These are phyloP conservation scores for Panaeolus papilionaceus DNA, from an alignment of 768 basidiomycete species.

Conservation along the genomic window DNA sequence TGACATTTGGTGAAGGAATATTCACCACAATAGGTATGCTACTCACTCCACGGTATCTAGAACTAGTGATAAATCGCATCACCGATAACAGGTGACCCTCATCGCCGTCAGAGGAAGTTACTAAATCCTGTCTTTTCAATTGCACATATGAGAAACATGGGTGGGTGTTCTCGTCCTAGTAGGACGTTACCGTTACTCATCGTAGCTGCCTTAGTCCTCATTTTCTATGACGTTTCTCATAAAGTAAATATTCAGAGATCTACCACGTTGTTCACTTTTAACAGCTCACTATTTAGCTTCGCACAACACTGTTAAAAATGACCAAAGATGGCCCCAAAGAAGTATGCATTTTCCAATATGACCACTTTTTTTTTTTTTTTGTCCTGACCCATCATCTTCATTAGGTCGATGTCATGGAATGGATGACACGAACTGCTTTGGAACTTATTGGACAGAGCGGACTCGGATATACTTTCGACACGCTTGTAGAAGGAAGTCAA, in stretches of 20 bases:
- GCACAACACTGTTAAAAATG: background rate
- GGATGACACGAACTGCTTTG: slow-evolving; percentile 43
- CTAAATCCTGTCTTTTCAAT: slow-evolving; percentile 46
- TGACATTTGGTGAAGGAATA: slow-evolving; percentile 14
- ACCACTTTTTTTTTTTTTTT: too few species aligned
- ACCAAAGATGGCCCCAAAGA: slow-evolving; percentile 10
- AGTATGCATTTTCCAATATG: background rate
- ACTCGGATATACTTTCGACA: slow-evolving; percentile 44
- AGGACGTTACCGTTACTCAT: background rate
- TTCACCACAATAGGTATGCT: slow-evolving; percentile 16
- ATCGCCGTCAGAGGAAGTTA: slow-evolving; percentile 45
- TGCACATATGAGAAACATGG: slow-evolving; percentile 43
- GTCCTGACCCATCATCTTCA: background rate
- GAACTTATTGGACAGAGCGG: slow-evolving; percentile 45
- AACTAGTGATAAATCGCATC: background rate
- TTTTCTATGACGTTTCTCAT: slow-evolving; percentile 40
- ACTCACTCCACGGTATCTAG: background rate
- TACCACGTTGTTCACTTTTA: background rate
- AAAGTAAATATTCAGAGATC: slow-evolving; percentile 26
- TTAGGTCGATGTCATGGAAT: slow-evolving; percentile 37
- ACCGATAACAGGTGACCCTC: slow-evolving; percentile 42
- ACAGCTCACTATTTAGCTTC: background rate
- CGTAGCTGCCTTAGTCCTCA: slow-evolving; percentile 34
- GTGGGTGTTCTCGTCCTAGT: slow-evolving; percentile 24
- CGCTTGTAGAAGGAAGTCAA: slow-evolving; percentile 29